Evolutionary conservation across 495 filamentous ascomycete genomes (phyloP).

Genomic region (Amorphotheca resinae): DNA sequence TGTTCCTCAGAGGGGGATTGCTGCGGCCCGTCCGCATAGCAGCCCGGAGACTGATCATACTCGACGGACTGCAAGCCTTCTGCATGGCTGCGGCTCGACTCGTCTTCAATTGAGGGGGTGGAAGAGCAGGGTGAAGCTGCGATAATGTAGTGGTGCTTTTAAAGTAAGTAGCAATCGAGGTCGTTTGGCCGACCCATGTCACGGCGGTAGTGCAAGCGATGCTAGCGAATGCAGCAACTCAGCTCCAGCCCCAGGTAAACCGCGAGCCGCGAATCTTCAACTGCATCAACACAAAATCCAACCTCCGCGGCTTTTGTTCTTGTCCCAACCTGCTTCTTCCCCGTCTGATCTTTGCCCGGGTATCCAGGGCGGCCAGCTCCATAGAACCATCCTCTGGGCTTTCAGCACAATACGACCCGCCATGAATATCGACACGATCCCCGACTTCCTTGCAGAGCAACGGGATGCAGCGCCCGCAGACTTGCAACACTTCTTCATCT

Average conservation of each 20-base stretch:
- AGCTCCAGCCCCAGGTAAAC: constrained; percentile 14
- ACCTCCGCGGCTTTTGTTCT: no score
- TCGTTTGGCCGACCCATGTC: background rate
- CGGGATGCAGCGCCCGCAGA: constrained; percentile 76
- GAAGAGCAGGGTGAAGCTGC: background rate
- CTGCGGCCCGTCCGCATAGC: constrained; percentile 10
- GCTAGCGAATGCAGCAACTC: no score
- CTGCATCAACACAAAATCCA: constrained; percentile 7
- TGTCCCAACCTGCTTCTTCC: background rate
- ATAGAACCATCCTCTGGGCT: background rate
- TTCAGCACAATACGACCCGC: background rate
- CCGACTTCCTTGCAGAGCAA: constrained; percentile 83
- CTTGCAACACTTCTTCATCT: constrained; percentile 75
- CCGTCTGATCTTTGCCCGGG: background rate
- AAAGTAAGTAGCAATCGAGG: background rate
- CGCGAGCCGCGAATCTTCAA: constrained; percentile 10
- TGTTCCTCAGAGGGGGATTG: constrained; percentile 26
- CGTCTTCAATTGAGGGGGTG: constrained; percentile 9
- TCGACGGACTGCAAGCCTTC: constrained; percentile 21
- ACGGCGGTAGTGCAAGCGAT: constrained; percentile 1
- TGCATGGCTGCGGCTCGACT: constrained; percentile 18
- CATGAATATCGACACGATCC: constrained; percentile 49
- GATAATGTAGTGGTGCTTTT: no score
- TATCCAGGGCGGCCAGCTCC: background rate
- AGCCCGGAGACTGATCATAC: constrained; percentile 19